Conservation (phyloP, 164 flowering plant genomes). For the Berberis vulgaris region DNA sequence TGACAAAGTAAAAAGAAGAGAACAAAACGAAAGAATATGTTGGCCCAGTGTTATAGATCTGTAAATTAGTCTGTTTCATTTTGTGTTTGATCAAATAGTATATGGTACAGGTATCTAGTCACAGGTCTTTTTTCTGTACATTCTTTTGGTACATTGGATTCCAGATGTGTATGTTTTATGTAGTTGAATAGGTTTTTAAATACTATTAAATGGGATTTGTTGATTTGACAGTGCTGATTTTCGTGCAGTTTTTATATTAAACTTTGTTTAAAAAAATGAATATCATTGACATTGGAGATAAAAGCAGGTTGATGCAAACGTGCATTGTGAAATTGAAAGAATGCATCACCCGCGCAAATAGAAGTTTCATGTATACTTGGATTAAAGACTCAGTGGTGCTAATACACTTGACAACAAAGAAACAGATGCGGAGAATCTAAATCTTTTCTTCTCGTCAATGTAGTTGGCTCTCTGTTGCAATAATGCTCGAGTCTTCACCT, state of each 20-base stretch:
- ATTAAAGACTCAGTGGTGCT: no score
- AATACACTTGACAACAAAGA: no score
- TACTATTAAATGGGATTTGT: background rate
- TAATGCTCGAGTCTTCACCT: background rate
- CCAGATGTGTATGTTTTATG: background rate
- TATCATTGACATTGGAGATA: no score
- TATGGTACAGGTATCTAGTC: background rate
- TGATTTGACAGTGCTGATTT: background rate
- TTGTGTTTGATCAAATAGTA: background rate
- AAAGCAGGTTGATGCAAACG: background rate
- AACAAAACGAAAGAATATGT: background rate
- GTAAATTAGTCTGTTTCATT: background rate
- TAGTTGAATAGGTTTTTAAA: background rate
- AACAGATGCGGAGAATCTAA: no score
- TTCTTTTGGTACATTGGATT: background rate
- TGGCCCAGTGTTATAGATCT: background rate
- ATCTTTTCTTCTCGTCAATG: background rate
- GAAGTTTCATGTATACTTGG: no score
- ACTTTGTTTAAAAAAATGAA: no score
- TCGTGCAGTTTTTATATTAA: background rate
- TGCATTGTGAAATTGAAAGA: background rate
- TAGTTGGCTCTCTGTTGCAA: background rate
- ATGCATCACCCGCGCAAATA: no score
- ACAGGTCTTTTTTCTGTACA: background rate
- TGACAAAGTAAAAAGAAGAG: background rate